Conservation (phyloP, 345 rosid species). For the Dimocarpus longan region DNA sequence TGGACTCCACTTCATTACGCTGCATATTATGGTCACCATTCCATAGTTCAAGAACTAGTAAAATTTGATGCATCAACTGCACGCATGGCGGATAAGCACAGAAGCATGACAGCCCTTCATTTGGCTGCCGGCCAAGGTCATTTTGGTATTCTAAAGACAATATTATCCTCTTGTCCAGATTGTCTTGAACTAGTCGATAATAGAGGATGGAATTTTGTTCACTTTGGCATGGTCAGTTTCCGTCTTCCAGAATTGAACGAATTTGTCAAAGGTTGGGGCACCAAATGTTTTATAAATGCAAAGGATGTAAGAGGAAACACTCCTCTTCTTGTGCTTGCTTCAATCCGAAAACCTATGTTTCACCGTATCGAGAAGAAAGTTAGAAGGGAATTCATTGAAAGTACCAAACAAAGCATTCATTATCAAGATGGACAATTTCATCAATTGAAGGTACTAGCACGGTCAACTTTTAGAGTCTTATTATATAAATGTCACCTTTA, state of each 20-base stretch:
- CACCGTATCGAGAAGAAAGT: too few species aligned
- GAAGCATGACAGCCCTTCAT: slow-evolving; percentile 10
- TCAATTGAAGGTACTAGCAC: too few species aligned
- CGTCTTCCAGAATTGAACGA: too few species aligned
- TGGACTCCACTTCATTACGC: slow-evolving; percentile 15
- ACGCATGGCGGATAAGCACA: neutral
- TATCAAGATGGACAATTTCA: too few species aligned
- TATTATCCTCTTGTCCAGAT: neutral
- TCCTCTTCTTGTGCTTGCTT: neutral
- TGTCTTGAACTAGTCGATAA: neutral
- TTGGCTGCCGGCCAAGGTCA: neutral
- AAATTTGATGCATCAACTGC: neutral
- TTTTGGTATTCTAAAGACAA: neutral
- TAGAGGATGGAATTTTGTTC: neutral
- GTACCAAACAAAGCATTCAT: too few species aligned
- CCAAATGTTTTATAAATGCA: neutral
- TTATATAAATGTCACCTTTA: too few species aligned
- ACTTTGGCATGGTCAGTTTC: neutral
- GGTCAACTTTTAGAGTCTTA: too few species aligned
- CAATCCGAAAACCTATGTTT: too few species aligned
- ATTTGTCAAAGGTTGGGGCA: too few species aligned
- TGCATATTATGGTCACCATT: neutral
- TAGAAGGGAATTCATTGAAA: too few species aligned
- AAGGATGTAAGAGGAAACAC: neutral
- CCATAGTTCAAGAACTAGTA: neutral